Evolutionary conservation across 768 basidiomycete genomes (phyloP).

Genomic region (Rhodotorula taiwanensis): DNA sequence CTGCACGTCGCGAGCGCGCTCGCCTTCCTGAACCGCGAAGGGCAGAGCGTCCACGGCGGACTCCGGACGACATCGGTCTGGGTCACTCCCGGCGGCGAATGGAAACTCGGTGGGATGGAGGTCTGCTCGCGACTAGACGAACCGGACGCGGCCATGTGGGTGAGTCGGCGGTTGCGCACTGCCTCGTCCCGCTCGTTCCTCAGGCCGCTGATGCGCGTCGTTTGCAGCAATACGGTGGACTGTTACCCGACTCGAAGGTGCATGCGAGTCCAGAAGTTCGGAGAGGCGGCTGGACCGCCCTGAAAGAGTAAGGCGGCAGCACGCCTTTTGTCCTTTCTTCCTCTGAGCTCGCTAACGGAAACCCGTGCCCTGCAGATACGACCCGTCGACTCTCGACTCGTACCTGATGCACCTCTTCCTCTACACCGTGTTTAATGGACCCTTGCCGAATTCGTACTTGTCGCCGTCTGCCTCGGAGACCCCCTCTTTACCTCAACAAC

Average conservation of each 20-base stretch:
- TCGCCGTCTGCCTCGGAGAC: conserved; percentile 72
- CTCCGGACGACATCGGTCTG: conserved; percentile 70
- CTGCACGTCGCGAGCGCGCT: conserved; percentile 62
- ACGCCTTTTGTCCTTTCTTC: conserved; percentile 12
- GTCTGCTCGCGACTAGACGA: conserved; percentile 77
- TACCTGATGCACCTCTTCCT: conserved; percentile 83
- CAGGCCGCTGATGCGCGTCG: too few relatives aligned
- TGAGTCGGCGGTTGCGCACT: conserved; percentile 26
- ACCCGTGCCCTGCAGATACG: conserved; percentile 43
- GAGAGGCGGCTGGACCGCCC: conserved; percentile 70
- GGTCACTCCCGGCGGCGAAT: conserved; percentile 87
- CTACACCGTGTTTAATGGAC: conserved; percentile 79
- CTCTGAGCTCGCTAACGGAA: neutral
- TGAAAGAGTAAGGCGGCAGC: conserved; percentile 63
- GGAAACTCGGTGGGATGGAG: conserved; percentile 94
- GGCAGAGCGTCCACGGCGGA: conserved; percentile 74
- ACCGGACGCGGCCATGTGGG: conserved; percentile 68
- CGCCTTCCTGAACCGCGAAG: conserved; percentile 79
- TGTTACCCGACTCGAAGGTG: conserved; percentile 56
- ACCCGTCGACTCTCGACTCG: conserved; percentile 65
- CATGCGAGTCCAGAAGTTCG: conserved; percentile 79
- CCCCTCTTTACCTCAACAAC: conserved; percentile 61
- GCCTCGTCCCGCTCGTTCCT: neutral
- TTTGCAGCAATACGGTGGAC: conserved; percentile 59
- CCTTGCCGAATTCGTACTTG: conserved; percentile 47